Evolutionary conservation across 2,329 filamentous ascomycete genomes (phyloP), one percentile per base, ranked within the genome.

Genomic region (Beauveria caledonica): DNA sequence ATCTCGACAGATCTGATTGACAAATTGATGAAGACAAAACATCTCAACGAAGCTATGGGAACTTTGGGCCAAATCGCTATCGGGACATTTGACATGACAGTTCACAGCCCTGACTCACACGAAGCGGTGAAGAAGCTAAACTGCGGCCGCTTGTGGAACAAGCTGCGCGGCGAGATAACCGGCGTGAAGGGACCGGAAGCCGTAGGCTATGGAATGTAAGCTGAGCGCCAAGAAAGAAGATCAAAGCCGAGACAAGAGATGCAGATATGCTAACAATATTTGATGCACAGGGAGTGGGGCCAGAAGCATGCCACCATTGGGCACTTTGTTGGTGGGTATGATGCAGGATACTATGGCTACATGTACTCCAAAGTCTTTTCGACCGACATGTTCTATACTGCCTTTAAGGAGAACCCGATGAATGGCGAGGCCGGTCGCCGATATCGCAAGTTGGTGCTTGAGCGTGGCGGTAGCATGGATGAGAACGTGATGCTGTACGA

Each of bases 321-420:
- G 17, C 90, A 94, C 73, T 78, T 93, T 64, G 89, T 93, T 62
- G 89, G 89, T 58, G 90, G 90, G 2, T 94, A 94, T 68, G 90
- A 93, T 72, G 89, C 90, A 33, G 89, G 89, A 48, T 93, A 93
- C 76, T 94, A 94, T 72, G 85, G 85, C 67, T 88, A 88, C 69
- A 75, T 88, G 39, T 87, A 83, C 64, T 90, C 87, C 1, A 83
- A 90, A 71, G 90, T 94, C 19, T 94, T 92, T 75, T 89, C 86
- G 23, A 83, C 87, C 27, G 90, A 95, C 73, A 93, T 95, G 89
- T 95, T 93, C 78, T 86, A 90, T 74, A 82, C 82, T 0, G 86
- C 89, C 51, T 94, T 94, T 76, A 86, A 87, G 76, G 78, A 83
- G 66, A 80, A 92, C 70, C 90, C 90, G 0, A 92, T 93, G 89